These are phyloP conservation scores for Ceratocystis lukuohia DNA, from an alignment of 2,329 filamentous ascomycete species.

Conservation along the genomic window DNA sequence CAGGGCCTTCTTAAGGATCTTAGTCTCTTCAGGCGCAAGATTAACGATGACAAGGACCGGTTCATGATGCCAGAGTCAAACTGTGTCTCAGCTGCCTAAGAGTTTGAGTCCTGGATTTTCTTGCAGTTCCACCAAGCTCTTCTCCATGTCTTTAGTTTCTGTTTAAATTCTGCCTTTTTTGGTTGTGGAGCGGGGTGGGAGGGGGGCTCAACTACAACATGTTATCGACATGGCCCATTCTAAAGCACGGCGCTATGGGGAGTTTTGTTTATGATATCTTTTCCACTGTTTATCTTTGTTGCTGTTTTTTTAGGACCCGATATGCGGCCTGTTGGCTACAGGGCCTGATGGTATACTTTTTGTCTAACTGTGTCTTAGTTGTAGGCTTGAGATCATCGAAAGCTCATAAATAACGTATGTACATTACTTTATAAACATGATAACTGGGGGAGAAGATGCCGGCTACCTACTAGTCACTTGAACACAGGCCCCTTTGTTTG, in stretches of 20 bases:
- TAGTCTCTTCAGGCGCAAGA: conserved; percentile 67
- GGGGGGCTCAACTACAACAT: neutral
- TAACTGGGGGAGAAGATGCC: too few relatives aligned
- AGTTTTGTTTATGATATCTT: neutral
- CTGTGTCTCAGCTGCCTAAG: conserved; percentile 1
- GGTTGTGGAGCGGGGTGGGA: neutral
- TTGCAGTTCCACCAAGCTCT: neutral
- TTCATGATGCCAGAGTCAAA: conserved; percentile 37
- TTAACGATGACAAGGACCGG: conserved; percentile 64
- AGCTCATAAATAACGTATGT: too few relatives aligned
- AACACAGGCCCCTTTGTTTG: too few relatives aligned
- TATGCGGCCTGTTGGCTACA: neutral
- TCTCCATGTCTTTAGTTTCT: neutral
- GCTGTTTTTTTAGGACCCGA: neutral
- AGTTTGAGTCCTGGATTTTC: neutral
- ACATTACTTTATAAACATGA: too few relatives aligned
- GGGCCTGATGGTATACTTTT: neutral
- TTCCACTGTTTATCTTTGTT: neutral
- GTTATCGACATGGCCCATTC: neutral
- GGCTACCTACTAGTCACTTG: too few relatives aligned
- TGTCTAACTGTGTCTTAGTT: neutral
- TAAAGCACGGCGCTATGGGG: neutral
- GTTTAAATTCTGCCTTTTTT: neutral
- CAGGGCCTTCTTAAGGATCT: conserved; percentile 71
- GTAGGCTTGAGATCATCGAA: too few relatives aligned